These are phyloP conservation scores for Fusarium sterilihyphosum DNA, from an alignment of 2,329 filamentous ascomycete genomes.

Conservation along the genomic window DNA sequence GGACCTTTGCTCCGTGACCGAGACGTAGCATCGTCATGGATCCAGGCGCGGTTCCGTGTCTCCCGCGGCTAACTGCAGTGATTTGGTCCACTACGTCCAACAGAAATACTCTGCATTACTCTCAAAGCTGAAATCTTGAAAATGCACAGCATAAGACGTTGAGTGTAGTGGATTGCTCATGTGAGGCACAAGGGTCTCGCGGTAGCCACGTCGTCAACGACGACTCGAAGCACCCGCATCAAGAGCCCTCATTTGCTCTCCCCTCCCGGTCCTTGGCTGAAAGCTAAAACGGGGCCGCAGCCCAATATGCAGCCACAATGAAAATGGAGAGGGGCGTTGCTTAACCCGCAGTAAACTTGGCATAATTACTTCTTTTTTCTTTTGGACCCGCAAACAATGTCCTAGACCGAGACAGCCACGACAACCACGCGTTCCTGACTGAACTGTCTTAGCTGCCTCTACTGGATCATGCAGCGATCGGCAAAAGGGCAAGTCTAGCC, in stretches of 20 bases:
- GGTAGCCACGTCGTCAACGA: conserved; percentile 31
- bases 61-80: not conserved
- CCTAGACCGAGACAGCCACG: not conserved
- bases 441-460: not conserved
- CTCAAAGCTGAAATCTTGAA: not conserved
- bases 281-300: not conserved
- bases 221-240: not conserved
- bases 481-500: not conserved
- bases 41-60: not conserved
- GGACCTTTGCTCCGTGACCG: not conserved
- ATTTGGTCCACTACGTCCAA: not conserved
- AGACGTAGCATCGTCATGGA: not conserved
- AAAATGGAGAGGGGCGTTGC: not conserved
- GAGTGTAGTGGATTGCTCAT: not conserved
- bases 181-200: not conserved
- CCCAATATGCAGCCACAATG: not conserved
- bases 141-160: not conserved
- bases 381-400: not conserved
- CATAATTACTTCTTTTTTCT: not conserved
- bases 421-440: conserved; percentile 1
- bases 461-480: conserved; percentile 2
- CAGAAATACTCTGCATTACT: not conserved
- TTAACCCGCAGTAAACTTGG: not conserved
- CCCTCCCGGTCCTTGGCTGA: not conserved
- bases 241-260: not conserved